Evolutionary conservation across 2,329 filamentous ascomycete species (phyloP), one percentile per base, ranked within the genome.

Genomic region (Aspergillus neoniger): DNA sequence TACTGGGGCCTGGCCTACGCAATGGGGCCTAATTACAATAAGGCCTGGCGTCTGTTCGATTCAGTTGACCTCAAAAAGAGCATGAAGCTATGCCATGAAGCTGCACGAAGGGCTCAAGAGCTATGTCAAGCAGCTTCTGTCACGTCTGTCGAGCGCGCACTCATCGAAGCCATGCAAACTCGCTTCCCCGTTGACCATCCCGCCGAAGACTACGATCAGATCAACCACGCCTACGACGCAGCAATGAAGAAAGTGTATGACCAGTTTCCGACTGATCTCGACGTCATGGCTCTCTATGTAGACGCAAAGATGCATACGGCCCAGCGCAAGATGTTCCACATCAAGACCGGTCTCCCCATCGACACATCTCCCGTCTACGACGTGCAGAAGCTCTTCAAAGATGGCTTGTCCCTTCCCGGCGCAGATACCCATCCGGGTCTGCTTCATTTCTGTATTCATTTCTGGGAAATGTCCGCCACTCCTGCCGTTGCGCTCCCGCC

Each of bases 21-120:
- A 0, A 74, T 88, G 0, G 90, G 90, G 0, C 89, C 90, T 2
- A 92, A 93, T 68, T 88, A 89, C 74, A 90, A 92, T 78, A 91
- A 92, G 69, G 86, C 89, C 0, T 92, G 90, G 90, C 82, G 84
- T 15, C 80, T 85, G 9, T 91, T 91, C 64, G 88, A 89, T 58
- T 74, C 80, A 1, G 74, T 78, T 0, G 90, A 92, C 64, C 78
- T 87, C 2, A 72, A 78, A 14, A 71, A 21, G 5, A 62, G 80
- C 2, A 76, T 88, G 9, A 69, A 74, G 28, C 75, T 76, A 30
- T 82, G 82, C 3, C 76, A 80, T 41, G 58, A 69, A 9, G 80
- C 82, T 0, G 79, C 55, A 58, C 28, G 8, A 5, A 7, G 23
- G 12, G 69, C 53, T 14, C 32, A 14, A 12, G 7, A n/a, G 8